Conservation (phyloP, 2,329 filamentous ascomycete genomes). For the Pseudogymnoascus sp. region DNA sequence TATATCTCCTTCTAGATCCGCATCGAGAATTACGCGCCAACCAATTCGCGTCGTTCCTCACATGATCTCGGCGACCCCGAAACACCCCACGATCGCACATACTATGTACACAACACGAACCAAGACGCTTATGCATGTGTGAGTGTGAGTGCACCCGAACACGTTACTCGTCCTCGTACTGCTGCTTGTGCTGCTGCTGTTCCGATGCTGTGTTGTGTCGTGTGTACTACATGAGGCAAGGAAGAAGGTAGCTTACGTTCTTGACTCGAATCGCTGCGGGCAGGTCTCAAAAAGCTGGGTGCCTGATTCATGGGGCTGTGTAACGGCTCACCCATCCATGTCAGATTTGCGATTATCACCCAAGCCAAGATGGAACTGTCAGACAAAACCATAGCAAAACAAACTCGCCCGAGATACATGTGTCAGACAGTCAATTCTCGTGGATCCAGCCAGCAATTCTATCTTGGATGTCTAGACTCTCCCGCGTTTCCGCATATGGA, state of each 20-base stretch:
- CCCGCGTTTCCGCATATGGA: neutral
- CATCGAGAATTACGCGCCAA: neutral
- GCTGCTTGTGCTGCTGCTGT: neutral
- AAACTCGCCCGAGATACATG: neutral
- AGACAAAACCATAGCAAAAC: neutral
- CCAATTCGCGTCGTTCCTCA: neutral
- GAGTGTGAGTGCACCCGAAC: neutral
- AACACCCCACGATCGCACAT: neutral
- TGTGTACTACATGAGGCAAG: neutral
- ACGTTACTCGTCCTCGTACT: neutral
- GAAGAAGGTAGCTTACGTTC: neutral
- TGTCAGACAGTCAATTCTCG: neutral
- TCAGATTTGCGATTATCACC: neutral
- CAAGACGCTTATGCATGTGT: neutral
- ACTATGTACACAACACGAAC: neutral
- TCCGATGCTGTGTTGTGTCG: neutral
- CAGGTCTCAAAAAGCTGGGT: neutral
- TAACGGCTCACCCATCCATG: neutral
- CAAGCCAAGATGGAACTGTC: neutral
- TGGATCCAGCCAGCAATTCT: neutral
- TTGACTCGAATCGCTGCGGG: neutral
- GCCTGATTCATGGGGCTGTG: conserved; percentile 1
- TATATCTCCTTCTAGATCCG: neutral
- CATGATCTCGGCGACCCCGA: neutral
- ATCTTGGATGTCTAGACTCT: neutral